Evolutionary conservation across 306 rosid species (phyloP), one percentile per base, ranked within the genome.

Genomic region (Hippophae tibetana): DNA sequence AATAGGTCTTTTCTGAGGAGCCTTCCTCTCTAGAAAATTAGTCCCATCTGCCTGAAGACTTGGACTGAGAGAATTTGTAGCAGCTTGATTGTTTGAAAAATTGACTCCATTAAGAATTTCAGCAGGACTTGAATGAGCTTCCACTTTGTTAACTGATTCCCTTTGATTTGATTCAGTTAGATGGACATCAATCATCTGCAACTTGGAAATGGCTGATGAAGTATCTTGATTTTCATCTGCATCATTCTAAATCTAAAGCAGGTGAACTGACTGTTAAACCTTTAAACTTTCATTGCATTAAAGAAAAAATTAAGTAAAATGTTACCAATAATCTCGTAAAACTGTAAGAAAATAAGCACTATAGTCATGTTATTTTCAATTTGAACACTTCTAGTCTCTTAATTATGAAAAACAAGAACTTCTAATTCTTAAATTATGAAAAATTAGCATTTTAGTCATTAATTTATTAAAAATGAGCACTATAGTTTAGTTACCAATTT

Each of bases 231-330:
- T 56, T 70, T 60, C 75, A 78, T 82, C 89, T 82, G 88, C 85
- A 78, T 72, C 71, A 72, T 81, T 84, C 89, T 92, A 88, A 72
- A 78, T 84, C 89, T 92, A 88, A 72, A 78, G 74, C 78, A 76
- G 78, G 72, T 61, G 69, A 74, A 79, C 69, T 76, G 56, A 74
- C 71, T 76, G 74, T 83, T 83, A 90, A 81, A 60, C 65, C 26
- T 56, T 56, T 62, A 63, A 71, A 11, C 46, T 64, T 69, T 70
- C 56, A 68, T 56, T 62, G 42, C 47, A 53, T 43, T 40, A n/a
- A 70, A 13, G 14, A 60, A 73, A 13, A 69, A 44, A 55, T 65
- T 46, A 49, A 38, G 14, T 12, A 42, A 31, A 31, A 31, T 31
- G 38, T 2, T 31, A 31, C 23, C 23, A 31, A 31, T 31, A 1